Evolutionary conservation across 805 yeast genomes (phyloP), one percentile per base, ranked within the genome.

Genomic region (Kuraishia ogatae): DNA sequence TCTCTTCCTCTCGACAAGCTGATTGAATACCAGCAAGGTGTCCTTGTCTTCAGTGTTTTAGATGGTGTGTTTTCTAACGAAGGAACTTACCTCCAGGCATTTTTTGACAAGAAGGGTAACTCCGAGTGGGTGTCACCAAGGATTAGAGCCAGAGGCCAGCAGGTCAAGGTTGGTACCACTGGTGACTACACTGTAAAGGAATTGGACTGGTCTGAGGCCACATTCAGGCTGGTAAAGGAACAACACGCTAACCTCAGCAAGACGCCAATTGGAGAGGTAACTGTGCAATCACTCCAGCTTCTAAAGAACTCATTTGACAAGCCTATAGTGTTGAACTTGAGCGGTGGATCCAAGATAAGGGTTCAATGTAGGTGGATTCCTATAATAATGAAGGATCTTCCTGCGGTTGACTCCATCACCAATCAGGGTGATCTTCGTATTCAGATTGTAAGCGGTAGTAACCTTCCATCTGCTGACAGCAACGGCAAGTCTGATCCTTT

Each of bases 401-500:
- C 96, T 55, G 81, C 82, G 19, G 77, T 80, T 46, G 99, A 94
- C 70, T 75, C 87, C 49, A 81, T 85, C 59, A 79, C 85, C 52
- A 87, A 90, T 67, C 77, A 83, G 56, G 99, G 99, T 67, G 73
- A 72, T 28, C 69, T 93, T 60, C 76, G 75, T 22, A 76, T 91
- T 39, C 81, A 78, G 29, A 76, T 89, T 3, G 60, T 84, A 50
- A 74, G 76, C 52, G 98, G 94, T 2, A 77, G 77, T 17, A 80
- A 81, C 53, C 76, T 94, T 56, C 82, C 86, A 47, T 79, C 97
- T 15, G 96, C 92, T n/a, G 99, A 94, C 71, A 75, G 88, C 29
- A 86, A 85, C 62, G 98, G 98, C 53, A 87, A 87, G 67, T 89
- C 97, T 2, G 99, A 94, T 71, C 99, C 99, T 55, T 93, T 84